Evolutionary conservation across 257 asterid species (phyloP).

Genomic region (Rehmannia glutinosa): DNA sequence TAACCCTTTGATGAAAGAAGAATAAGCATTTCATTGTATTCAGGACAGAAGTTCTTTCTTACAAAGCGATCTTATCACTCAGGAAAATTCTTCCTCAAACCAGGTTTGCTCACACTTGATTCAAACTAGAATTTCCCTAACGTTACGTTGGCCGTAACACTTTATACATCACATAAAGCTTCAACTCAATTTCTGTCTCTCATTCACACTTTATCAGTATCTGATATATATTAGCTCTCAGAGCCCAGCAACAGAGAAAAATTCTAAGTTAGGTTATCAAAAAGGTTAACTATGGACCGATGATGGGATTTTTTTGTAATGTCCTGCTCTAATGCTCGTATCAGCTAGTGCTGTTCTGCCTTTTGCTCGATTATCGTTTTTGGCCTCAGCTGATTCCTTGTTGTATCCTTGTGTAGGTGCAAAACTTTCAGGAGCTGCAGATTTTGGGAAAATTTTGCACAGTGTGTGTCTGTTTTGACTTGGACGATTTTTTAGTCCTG

Average conservation of each 20-base stretch:
- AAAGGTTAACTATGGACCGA: neutral
- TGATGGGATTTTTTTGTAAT: constrained; percentile 13
- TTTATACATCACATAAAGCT: neutral
- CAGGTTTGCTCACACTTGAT: too few species aligned
- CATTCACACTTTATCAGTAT: neutral
- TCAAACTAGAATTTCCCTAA: too few species aligned
- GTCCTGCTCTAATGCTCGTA: constrained; percentile 21
- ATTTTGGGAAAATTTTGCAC: constrained; percentile 43
- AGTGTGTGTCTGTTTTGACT: constrained; percentile 42
- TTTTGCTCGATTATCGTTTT: constrained; percentile 26
- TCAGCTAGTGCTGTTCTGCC: constrained; percentile 26
- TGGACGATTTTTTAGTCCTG: constrained; percentile 36
- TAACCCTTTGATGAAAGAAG: too few species aligned
- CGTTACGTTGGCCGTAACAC: too few species aligned
- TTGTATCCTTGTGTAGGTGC: constrained; percentile 20
- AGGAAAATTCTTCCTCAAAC: too few species aligned
- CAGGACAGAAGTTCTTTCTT: too few species aligned
- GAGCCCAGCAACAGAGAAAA: too few species aligned
- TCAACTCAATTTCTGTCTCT: neutral
- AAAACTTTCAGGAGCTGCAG: constrained; percentile 32
- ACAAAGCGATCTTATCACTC: too few species aligned
- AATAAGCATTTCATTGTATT: too few species aligned
- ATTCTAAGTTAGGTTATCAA: neutral
- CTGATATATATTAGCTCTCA: neutral
- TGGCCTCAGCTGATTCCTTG: constrained; percentile 25